Evolutionary conservation across 164 flowering plant genomes (phyloP), one percentile per base, ranked within the genome.

Genomic region (Stephania japonica): DNA sequence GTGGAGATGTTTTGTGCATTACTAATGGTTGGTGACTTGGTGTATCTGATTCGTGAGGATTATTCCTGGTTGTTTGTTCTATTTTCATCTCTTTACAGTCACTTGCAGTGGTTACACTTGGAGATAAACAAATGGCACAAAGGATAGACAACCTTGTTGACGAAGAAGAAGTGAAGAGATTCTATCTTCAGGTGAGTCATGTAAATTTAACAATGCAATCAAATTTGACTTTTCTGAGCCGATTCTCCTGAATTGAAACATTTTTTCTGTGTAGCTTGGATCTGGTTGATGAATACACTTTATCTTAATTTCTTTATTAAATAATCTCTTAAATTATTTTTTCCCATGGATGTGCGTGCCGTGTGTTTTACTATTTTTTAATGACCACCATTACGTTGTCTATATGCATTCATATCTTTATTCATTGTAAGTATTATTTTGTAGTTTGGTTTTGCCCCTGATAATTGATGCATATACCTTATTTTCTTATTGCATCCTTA

Each of bases 91-190:
- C 53, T 24, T n/a, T 44, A 32, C 86, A 93, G 99, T 80, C 98
- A 47, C 78, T 95, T 74, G 99, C 98, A n/a, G 99, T 95, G 80
- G 97, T 82, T 78, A 95, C 99, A 1, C 94, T 95, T 76, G 99
- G 99, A 77, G 94, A 95, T 83, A 91, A 69, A 73, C 92, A 89
- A 80, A 95, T 95, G 99, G 99, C 98, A 65, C 99, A 95, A 67
- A 87, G 91, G 76, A 70, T 95, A 73, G 99, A 95, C 83, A 91
- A 86, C 82, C 93, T 95, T 73, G 97, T 83, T 70, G 91, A 78
- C 75, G 87, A 75, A n/a, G 99, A 91, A 66, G 99, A 93, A 42
- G 77, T 76, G 69, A 95, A 95, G 83, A 90, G 93, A 81, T 95
- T 95, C 80, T 95, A 95, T 83, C 94, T 95, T 75, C 99, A 95